phyloP scores from a whole-genome alignment of 495 filamentous ascomycete genomes.

The Ascobolus immersus region DNA sequence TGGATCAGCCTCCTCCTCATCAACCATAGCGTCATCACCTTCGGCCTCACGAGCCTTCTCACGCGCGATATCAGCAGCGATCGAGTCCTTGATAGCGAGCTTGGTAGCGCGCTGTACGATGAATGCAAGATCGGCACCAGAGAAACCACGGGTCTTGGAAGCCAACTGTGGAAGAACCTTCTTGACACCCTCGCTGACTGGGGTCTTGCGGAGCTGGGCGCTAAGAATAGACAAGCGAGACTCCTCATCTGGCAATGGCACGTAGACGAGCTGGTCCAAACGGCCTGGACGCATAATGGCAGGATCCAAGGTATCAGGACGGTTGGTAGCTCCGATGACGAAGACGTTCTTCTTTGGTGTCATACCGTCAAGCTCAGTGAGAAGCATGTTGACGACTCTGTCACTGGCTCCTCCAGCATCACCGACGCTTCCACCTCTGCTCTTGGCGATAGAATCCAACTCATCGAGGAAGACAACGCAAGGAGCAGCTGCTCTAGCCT shows the following conservation, averaged over 20 bases:
- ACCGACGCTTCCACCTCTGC: conserved; percentile 85
- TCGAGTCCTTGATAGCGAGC: conserved; percentile 97
- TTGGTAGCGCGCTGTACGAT: conserved; percentile 97
- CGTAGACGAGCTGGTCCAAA: conserved; percentile 95
- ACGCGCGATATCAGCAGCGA: conserved; percentile 64
- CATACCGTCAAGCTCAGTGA: conserved; percentile 35
- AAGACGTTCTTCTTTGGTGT: conserved; percentile 99
- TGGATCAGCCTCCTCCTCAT: conserved; percentile 60
- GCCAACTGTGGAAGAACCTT: conserved; percentile 79
- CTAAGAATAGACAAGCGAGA: conserved; percentile 71
- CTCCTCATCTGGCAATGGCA: conserved; percentile 74
- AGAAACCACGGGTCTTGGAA: conserved; percentile 94
- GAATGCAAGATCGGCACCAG: conserved; percentile 97
- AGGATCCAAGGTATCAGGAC: conserved; percentile 93
- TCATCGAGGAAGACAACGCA: conserved; percentile 98
- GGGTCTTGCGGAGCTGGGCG: conserved; percentile 96
- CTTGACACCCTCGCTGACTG: conserved; percentile 67
- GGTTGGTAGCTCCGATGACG: conserved; percentile 95
- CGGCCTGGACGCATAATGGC: conserved; percentile 92
- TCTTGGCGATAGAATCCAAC: conserved; percentile 97
- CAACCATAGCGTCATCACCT: conserved; percentile 54
- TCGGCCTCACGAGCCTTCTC: conserved; percentile 67
- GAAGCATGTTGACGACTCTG: conserved; percentile 97
- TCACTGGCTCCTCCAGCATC: conserved; percentile 96
- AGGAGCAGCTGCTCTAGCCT: conserved; percentile 90